Conservation (phyloP, 306 rosid genomes). For the Arachis hypogaea region DNA sequence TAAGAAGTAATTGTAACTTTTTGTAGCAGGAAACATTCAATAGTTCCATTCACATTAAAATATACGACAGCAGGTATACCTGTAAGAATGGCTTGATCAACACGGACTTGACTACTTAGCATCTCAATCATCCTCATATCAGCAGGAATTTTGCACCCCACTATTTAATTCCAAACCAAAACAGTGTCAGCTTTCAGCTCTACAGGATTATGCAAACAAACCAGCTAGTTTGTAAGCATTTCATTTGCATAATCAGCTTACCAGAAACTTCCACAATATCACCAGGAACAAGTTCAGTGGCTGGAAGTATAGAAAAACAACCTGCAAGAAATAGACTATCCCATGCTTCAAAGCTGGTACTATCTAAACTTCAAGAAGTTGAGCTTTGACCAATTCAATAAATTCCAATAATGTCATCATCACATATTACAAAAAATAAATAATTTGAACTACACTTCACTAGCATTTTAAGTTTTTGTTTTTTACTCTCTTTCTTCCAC, state of each 20-base stretch:
- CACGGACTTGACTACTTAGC: conserved; percentile 88
- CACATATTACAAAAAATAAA: conserved; percentile 23
- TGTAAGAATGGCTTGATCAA: conserved; percentile 98
- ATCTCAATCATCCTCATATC: conserved; percentile 96
- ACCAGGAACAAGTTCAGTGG: conserved; percentile 93
- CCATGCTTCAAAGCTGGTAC: conserved; percentile 22
- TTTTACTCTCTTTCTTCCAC: not conserved
- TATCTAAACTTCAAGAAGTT: conserved; percentile 26
- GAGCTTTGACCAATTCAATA: conserved; percentile 33
- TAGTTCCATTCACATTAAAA: conserved; percentile 19
- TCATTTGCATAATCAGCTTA: conserved; percentile 43
- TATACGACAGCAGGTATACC: conserved; percentile 53
- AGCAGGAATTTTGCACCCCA: conserved; percentile 99
- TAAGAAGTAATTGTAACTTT: not conserved
- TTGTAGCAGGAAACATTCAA: conserved; percentile 25
- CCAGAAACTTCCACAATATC: conserved; percentile 95
- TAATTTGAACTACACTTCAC: conserved; percentile 26
- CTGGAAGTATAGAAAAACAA: conserved; percentile 94
- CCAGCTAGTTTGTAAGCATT: conserved; percentile 35
- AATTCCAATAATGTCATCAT: conserved; percentile 15
- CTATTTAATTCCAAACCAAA: conserved; percentile 52
- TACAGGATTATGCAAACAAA: conserved; percentile 36
- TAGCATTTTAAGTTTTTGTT: conserved; percentile 1
- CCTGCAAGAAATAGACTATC: conserved; percentile 60
- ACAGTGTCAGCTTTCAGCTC: conserved; percentile 35